Evolutionary conservation across 1,284 basidiomycete genomes (phyloP).

Genomic region (Trichosporon sp.): DNA sequence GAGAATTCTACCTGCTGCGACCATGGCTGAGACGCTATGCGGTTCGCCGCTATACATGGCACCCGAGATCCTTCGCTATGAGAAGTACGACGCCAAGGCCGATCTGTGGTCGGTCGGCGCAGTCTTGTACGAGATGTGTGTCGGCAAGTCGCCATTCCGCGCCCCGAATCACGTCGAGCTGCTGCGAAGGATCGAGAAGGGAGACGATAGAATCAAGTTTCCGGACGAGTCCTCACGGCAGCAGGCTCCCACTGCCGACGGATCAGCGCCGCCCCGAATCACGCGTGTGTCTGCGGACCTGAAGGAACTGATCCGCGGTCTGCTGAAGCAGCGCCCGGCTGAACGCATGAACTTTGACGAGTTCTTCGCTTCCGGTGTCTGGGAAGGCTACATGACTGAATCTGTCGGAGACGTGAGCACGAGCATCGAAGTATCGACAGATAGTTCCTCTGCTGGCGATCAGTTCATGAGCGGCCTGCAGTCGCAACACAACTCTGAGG

Average conservation of each 20-base stretch:
- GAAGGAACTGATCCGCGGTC: constrained; percentile 74
- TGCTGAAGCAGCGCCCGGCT: constrained; percentile 76
- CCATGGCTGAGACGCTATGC: constrained; percentile 95
- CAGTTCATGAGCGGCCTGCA: constrained; percentile 4
- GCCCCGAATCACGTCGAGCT: constrained; percentile 95
- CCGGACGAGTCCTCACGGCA: constrained; percentile 70
- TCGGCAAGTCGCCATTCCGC: constrained; percentile 88
- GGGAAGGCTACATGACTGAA: constrained; percentile 69
- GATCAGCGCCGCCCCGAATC: constrained; percentile 15
- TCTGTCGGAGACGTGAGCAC: constrained; percentile 28
- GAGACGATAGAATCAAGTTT: constrained; percentile 69
- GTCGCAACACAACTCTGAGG: constrained; percentile 27
- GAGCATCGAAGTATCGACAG: constrained; percentile 37
- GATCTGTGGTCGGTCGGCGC: constrained; percentile 98
- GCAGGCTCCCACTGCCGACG: constrained; percentile 31
- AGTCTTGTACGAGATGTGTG: constrained; percentile 91
- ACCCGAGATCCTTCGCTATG: constrained; percentile 92
- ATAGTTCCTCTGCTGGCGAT: constrained; percentile 26
- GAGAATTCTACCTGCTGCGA: constrained; percentile 78
- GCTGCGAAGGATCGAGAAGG: constrained; percentile 83
- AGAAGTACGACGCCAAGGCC: constrained; percentile 96
- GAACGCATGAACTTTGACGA: constrained; percentile 87
- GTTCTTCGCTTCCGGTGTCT: constrained; percentile 77
- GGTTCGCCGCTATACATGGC: constrained; percentile 99
- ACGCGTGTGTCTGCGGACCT: constrained; percentile 69